A percentile compares a stretch with the other conserved stretches of the same genome.
phyloP scores from a whole-genome alignment of 805 yeast species.

The Torulaspora franciscae region DNA sequence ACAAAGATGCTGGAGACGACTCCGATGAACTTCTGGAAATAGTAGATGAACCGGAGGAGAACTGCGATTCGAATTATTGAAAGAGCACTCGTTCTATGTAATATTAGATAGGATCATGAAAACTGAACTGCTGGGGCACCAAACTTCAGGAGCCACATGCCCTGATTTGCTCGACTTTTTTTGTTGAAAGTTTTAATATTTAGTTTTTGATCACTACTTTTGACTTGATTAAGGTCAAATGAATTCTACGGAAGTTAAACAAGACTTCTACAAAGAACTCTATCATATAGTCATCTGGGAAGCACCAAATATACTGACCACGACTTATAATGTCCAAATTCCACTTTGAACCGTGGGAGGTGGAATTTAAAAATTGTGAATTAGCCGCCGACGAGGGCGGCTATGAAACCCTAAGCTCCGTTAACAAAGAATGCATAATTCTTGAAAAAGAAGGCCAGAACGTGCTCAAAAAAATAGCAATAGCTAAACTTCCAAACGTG shows the following conservation, averaged over 20 bases:
- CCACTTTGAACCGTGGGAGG: background rate
- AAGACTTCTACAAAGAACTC: too few species aligned
- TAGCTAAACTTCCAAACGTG: background rate
- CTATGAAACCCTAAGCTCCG: constrained; percentile 6
- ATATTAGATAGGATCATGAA: too few species aligned
- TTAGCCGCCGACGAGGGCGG: constrained; percentile 15
- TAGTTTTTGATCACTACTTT: too few species aligned
- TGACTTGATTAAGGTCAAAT: too few species aligned
- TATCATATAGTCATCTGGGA: too few species aligned
- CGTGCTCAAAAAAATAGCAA: constrained; percentile 3
- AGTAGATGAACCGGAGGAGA: constrained; percentile 9
- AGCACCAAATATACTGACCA: too few species aligned
- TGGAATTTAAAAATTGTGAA: background rate
- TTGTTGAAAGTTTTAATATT: too few species aligned
- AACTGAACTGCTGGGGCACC: too few species aligned
- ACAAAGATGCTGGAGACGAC: constrained; percentile 5
- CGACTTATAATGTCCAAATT: background rate
- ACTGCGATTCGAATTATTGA: background rate
- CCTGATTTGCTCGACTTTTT: too few species aligned
- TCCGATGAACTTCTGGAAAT: constrained; percentile 21
- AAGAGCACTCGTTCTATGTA: too few species aligned
- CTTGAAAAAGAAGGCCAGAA: constrained; percentile 9
- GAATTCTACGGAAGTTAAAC: too few species aligned
- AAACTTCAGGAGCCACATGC: too few species aligned
- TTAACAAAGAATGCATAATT: constrained; percentile 11